phyloP scores from a whole-genome alignment of 345 rosid species.

The Syzygium grande region DNA sequence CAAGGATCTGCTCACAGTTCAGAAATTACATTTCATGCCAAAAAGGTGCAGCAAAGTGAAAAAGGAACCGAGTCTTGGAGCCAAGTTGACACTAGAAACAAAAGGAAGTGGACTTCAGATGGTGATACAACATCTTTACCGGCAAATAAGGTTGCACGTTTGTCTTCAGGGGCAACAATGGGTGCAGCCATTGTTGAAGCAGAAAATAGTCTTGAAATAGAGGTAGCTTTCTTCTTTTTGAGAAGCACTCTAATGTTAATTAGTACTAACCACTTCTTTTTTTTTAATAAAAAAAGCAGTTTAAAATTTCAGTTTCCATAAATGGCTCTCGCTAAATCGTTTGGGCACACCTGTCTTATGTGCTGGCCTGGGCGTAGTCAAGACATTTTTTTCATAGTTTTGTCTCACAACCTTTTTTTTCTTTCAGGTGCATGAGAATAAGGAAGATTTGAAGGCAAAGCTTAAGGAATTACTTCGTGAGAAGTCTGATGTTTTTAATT shows the following conservation, averaged over 20 bases:
- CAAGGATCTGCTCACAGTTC: background rate
- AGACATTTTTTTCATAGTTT: background rate
- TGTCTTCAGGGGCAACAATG: constrained; percentile 44
- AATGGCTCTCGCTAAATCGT: background rate
- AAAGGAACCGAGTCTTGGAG: background rate
- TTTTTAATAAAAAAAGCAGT: background rate
- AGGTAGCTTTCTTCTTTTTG: constrained; percentile 56
- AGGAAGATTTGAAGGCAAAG: constrained; percentile 60
- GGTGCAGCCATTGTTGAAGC: constrained; percentile 83
- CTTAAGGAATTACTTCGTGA: constrained; percentile 62
- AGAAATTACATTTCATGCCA: background rate
- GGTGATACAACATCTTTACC: background rate
- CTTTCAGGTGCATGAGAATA: constrained; percentile 48
- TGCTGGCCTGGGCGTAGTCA: background rate
- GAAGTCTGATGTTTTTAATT: constrained; percentile 64
- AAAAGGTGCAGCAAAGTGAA: background rate
- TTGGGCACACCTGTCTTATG: background rate
- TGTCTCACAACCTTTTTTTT: background rate
- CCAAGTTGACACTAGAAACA: background rate
- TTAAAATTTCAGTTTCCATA: background rate
- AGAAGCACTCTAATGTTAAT: constrained; percentile 26
- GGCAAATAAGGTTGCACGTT: constrained; percentile 30
- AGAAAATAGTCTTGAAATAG: constrained; percentile 58
- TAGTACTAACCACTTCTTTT: background rate
- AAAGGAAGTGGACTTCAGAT: background rate